Evolutionary conservation across 345 rosid species (phyloP).

Genomic region (Hypericum perforatum): DNA sequence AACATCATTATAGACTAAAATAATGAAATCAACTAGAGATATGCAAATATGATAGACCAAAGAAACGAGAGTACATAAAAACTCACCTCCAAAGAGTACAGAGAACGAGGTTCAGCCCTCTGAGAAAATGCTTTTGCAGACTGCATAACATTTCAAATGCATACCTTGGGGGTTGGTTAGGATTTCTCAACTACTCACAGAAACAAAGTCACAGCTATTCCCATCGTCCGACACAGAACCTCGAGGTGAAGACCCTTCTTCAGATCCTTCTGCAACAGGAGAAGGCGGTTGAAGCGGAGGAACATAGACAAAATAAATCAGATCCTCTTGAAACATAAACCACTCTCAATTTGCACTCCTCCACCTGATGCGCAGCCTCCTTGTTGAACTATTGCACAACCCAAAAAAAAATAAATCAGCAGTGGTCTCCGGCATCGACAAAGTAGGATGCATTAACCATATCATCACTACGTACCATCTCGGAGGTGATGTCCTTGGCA

Average conservation of each 20-base stretch:
- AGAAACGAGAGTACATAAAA: too few relatives aligned
- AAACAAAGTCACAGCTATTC: conserved; percentile 35
- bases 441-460: background rate
- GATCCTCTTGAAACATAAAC: too few relatives aligned
- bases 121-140: too few relatives aligned
- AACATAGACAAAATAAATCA: too few relatives aligned
- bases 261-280: conserved; percentile 68
- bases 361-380: conserved; percentile 12
- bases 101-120: too few relatives aligned
- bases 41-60: too few relatives aligned
- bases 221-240: conserved; percentile 58
- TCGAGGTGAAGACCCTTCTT: conserved; percentile 73
- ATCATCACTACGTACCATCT: conserved; percentile 1
- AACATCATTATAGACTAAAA: too few relatives aligned
- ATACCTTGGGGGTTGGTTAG: too few relatives aligned
- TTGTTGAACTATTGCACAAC: conserved; percentile 2
- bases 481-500: conserved; percentile 5
- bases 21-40: too few relatives aligned
- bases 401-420: background rate
- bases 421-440: background rate
- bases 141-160: too few relatives aligned
- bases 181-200: conserved; percentile 31
- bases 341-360: conserved; percentile 10
- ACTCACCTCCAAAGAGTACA: too few relatives aligned
- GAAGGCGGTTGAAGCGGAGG: conserved; percentile 74